These are phyloP conservation scores for Tetrahymena malaccensis DNA, from an alignment of 73 alveolate genomes.

Conservation along the genomic window DNA sequence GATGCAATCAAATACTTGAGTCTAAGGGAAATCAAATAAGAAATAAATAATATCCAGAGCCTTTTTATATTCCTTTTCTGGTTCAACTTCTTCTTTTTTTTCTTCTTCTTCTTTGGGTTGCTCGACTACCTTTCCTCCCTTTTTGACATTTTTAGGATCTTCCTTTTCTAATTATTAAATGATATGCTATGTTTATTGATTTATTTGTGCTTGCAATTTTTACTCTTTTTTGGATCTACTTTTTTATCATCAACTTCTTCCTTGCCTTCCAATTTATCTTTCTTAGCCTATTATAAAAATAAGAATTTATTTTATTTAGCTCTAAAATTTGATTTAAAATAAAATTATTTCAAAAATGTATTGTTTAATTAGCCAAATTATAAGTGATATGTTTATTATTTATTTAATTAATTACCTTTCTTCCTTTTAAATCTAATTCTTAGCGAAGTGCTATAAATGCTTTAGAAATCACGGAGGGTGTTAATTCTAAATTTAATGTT, in stretches of 20 bases:
- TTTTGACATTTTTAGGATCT: conserved; percentile 34
- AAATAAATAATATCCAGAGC: conserved; percentile 19
- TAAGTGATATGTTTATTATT: no score
- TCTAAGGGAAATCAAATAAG: conserved; percentile 12
- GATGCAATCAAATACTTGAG: background rate
- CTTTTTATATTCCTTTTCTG: conserved; percentile 34
- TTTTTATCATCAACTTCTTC: background rate
- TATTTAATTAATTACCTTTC: conserved; percentile 9
- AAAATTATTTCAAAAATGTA: background rate
- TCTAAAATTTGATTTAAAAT: background rate
- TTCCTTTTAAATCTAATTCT: conserved; percentile 4
- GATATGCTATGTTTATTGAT: background rate
- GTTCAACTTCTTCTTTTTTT: conserved; percentile 5
- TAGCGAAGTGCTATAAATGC: conserved; percentile 18
- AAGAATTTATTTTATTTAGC: background rate
- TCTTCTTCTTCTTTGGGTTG: conserved; percentile 15
- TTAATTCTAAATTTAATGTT: conserved; percentile 22
- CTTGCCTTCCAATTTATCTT: background rate
- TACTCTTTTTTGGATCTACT: background rate
- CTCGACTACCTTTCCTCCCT: conserved; percentile 27
- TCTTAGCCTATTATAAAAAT: background rate
- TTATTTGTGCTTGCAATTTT: background rate
- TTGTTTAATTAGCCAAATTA: background rate
- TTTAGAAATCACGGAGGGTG: conserved; percentile 21
- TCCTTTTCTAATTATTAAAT: background rate